Evolutionary conservation across 306 rosid genomes (phyloP).

Genomic region (Prunus davidiana): DNA sequence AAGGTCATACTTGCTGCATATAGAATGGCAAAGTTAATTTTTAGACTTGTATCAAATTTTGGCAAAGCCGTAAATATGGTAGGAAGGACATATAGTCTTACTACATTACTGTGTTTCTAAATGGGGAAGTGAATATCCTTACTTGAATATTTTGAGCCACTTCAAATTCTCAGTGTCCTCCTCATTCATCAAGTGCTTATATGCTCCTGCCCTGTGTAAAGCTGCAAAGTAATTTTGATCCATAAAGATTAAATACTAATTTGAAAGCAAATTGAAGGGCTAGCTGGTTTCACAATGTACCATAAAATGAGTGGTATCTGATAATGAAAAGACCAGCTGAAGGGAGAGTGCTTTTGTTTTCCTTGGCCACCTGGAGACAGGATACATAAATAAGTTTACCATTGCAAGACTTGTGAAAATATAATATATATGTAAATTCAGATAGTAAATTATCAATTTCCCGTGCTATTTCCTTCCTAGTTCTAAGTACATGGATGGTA

Average conservation of each 20-base stretch:
- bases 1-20: constrained; percentile 32
- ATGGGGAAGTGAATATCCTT: neutral
- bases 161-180: constrained; percentile 26
- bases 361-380: constrained; percentile 29
- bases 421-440: too few species aligned
- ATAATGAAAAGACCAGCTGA: constrained; percentile 30
- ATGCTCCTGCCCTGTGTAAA: constrained; percentile 26
- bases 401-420: too few species aligned
- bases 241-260: neutral
- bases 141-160: constrained; percentile 35
- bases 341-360: constrained; percentile 23
- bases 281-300: constrained; percentile 5
- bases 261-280: neutral
- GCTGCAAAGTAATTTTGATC: constrained; percentile 13
- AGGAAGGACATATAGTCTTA: neutral
- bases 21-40: neutral
- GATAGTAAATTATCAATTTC: too few species aligned
- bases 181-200: constrained; percentile 30
- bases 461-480: neutral
- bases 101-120: neutral
- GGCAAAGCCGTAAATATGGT: neutral
- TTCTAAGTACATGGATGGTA: neutral
- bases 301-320: constrained; percentile 34
- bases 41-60: neutral
- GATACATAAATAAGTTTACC: neutral